A percentile compares a stretch with the other conserved stretches of the same genome.
phyloP scores from a whole-genome alignment of 2,329 filamentous ascomycete species.

The Hypoxylon sp. region DNA sequence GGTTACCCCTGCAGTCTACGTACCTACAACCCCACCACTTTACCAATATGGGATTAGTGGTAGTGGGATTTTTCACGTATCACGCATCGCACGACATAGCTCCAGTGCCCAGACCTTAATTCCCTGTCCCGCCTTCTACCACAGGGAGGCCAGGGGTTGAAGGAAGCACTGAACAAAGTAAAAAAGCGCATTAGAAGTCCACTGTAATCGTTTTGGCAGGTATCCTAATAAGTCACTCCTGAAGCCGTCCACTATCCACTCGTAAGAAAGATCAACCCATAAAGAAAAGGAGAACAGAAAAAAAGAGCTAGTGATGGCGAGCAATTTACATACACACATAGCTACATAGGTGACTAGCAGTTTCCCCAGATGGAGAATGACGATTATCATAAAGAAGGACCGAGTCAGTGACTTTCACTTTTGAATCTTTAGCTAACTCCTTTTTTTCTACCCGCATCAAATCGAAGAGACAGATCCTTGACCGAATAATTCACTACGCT shows the following conservation, averaged over 20 bases:
- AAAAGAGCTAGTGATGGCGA: too few relatives aligned
- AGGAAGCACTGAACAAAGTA: slow-evolving; percentile 16
- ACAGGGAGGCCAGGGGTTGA: slow-evolving; percentile 21
- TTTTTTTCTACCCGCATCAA: not conserved
- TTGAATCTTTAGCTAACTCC: slow-evolving; percentile 1
- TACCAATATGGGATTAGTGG: slow-evolving; percentile 18
- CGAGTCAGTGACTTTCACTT: not conserved
- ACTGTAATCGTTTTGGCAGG: too few relatives aligned
- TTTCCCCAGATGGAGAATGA: not conserved
- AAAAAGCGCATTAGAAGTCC: slow-evolving; percentile 4
- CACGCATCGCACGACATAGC: slow-evolving; percentile 37
- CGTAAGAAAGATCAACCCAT: too few relatives aligned
- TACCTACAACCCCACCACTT: slow-evolving; percentile 31
- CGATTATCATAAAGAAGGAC: slow-evolving; percentile 1
- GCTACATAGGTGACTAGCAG: not conserved
- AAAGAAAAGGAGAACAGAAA: not conserved
- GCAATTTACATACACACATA: not conserved
- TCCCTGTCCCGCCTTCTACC: slow-evolving; percentile 32
- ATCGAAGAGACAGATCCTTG: slow-evolving; percentile 14
- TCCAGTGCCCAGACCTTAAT: slow-evolving; percentile 28
- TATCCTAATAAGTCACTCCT: slow-evolving; percentile 1
- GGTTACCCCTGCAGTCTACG: slow-evolving; percentile 12
- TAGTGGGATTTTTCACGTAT: slow-evolving; percentile 37
- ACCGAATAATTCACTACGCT: slow-evolving; percentile 31
- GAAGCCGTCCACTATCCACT: too few relatives aligned